Evolutionary conservation across 2,329 filamentous ascomycete species (phyloP), one percentile per base, ranked within the genome.

Genomic region (Fusarium musae): DNA sequence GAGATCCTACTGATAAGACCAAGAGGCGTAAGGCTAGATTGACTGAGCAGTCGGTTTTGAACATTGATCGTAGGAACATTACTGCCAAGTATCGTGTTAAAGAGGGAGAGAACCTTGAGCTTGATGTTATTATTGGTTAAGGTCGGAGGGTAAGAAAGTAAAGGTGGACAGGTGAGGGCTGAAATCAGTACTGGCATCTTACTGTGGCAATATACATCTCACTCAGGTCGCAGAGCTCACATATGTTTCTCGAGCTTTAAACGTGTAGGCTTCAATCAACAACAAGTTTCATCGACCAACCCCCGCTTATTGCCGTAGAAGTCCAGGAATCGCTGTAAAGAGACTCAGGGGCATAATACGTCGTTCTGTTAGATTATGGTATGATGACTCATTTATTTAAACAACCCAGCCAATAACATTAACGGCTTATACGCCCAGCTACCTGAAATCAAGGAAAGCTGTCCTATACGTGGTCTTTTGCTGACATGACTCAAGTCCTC

Each of bases 71-170:
- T 15, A 52, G 73, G 0, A 72, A 49, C 7, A 74, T 75, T 21
- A 39, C 59, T 7, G 65, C 73, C 1, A 54, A 74, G 13, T 75
- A 74, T 50, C 60, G 60, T 30, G 70, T 67, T 16, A 34, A 54
- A 3, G 63, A 70, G 28, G 73, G 73, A 0, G 39, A 75, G 19
- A 69, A 72, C n/a, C 73, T 75, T 11, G 73, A 75, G 44, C 69
- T 75, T 26, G 59, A 75, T 23, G 73, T 75, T 3, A 59, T 69
- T 17, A 74, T 69, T 53, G 70, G 65, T 5, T 72, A 47, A 12
- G 8, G 15, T 4, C 21, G 6, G 3, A 19, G 21, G 13, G 9
- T 2, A 12, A 13, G 8, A n/a, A 5, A 21, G 32, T 28, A 8
- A n/a, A 7, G 5, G 10, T 4, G 2, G 1, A 7, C 9, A 19